Percentiles rank a stretch among this genome's conserved stretches.
Conservation (phyloP, 352 stramenopile species). For the Phytopythium litorale region DNA sequence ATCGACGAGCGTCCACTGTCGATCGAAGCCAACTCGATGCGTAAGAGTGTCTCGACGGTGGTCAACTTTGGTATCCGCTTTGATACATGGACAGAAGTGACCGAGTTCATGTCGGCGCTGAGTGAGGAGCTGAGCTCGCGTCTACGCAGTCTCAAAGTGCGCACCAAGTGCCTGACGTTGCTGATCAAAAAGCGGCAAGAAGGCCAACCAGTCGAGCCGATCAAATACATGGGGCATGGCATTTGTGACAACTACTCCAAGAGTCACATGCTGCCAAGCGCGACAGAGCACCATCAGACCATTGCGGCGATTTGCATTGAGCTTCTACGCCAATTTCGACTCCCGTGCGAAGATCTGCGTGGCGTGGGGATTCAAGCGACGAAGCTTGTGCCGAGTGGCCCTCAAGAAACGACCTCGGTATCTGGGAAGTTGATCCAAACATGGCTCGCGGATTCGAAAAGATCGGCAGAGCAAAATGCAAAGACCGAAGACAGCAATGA, state of each 20-base stretch:
- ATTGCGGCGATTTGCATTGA: constrained; percentile 55
- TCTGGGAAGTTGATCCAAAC: constrained; percentile 44
- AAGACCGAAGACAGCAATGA: constrained; percentile 6
- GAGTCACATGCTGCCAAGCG: constrained; percentile 44
- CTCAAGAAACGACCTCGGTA: constrained; percentile 7
- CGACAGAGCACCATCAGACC: constrained; percentile 50
- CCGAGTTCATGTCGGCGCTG: constrained; percentile 78
- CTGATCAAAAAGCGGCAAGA: constrained; percentile 79
- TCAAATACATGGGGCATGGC: constrained; percentile 88
- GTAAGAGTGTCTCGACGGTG: constrained; percentile 90
- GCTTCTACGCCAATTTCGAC: constrained; percentile 54
- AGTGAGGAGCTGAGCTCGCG: constrained; percentile 66
- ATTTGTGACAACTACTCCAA: constrained; percentile 87
- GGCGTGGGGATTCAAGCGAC: constrained; percentile 77
- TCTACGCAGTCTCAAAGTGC: constrained; percentile 55
- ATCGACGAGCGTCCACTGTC: constrained; percentile 67
- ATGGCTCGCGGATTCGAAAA: constrained; percentile 39
- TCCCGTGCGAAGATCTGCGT: constrained; percentile 58
- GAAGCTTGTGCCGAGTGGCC: constrained; percentile 40
- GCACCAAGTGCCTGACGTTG: constrained; percentile 67
- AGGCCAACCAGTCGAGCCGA: constrained; percentile 61
- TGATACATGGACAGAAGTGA: constrained; percentile 65
- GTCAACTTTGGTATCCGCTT: constrained; percentile 93
- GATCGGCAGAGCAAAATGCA: background rate
- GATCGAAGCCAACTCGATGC: constrained; percentile 62